These are phyloP conservation scores for Cladosporium sp. DNA, from an alignment of 2,329 filamentous ascomycete species.

Conservation along the genomic window DNA sequence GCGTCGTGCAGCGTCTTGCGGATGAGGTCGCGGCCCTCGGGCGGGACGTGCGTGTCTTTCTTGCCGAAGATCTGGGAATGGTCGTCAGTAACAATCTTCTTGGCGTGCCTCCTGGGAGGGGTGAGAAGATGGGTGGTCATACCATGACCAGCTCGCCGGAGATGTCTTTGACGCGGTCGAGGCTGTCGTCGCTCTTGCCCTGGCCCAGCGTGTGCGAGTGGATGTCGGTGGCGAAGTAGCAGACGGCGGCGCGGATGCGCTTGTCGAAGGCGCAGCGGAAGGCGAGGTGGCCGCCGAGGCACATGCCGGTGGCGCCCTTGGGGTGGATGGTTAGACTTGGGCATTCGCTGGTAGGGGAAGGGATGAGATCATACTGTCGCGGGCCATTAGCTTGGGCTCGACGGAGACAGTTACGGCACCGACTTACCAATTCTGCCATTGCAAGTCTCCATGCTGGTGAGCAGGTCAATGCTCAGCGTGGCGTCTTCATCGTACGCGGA, in stretches of 20 bases:
- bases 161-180: constrained; percentile 58
- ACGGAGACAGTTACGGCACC: not conserved
- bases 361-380: not conserved
- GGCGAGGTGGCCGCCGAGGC: constrained; percentile 83
- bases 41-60: constrained; percentile 82
- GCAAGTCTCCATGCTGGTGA: constrained; percentile 44
- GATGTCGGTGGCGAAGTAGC: constrained; percentile 91
- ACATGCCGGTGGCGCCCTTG: constrained; percentile 68
- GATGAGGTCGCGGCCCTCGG: constrained; percentile 75
- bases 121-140: constrained; percentile 13
- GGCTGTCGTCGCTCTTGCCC: constrained; percentile 56
- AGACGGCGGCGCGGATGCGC: constrained; percentile 68
- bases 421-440: constrained; percentile 63
- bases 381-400: not conserved
- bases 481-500: constrained; percentile 69
- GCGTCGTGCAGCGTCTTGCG: constrained; percentile 72
- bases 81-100: not conserved
- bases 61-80: constrained; percentile 68
- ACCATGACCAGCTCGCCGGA: constrained; percentile 73
- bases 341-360: not conserved
- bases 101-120: not conserved
- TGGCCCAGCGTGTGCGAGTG: constrained; percentile 72
- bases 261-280: constrained; percentile 65
- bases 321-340: not conserved
- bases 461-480: constrained; percentile 36